phyloP scores from a whole-genome alignment of 257 asterid genomes.

The Plantago elongata region DNA sequence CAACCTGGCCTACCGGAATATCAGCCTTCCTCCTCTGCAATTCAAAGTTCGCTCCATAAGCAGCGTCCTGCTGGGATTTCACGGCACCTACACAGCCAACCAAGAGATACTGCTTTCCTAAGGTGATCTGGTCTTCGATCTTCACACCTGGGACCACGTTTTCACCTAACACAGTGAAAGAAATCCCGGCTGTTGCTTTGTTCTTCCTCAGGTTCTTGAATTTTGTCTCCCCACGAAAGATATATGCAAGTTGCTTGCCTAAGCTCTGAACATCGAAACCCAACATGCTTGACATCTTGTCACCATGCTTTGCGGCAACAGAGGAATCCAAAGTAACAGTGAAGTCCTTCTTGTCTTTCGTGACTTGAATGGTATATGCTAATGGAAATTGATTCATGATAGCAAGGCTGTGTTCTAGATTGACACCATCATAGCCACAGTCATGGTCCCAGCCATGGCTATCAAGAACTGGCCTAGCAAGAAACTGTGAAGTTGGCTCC shows the following conservation, averaged over 20 bases:
- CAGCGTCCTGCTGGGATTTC: conserved; percentile 61
- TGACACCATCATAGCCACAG: conserved; percentile 97
- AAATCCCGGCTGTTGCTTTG: conserved; percentile 65
- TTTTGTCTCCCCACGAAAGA: conserved; percentile 78
- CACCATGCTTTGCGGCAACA: conserved; percentile 63
- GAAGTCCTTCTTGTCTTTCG: conserved; percentile 92
- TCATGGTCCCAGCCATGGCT: conserved; percentile 99
- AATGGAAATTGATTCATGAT: conserved; percentile 60
- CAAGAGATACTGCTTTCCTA: conserved; percentile 62
- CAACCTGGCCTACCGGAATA: conserved; percentile 87
- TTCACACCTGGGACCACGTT: conserved; percentile 75
- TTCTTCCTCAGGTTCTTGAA: conserved; percentile 55
- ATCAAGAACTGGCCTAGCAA: conserved; percentile 91
- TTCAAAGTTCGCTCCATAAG: conserved; percentile 92
- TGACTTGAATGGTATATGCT: conserved; percentile 64
- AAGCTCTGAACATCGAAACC: conserved; percentile 85
- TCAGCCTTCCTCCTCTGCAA: conserved; percentile 74
- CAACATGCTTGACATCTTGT: conserved; percentile 67
- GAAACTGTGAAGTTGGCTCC: conserved; percentile 96
- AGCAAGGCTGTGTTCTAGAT: conserved; percentile 75
- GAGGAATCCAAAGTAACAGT: conserved; percentile 78
- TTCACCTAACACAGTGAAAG: conserved; percentile 76
- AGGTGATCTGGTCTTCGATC: conserved; percentile 66
- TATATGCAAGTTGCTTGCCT: conserved; percentile 87
- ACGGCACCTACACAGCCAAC: conserved; percentile 89